These are phyloP conservation scores for Candida railenensis DNA, from an alignment of 805 yeast species.

Conservation along the genomic window DNA sequence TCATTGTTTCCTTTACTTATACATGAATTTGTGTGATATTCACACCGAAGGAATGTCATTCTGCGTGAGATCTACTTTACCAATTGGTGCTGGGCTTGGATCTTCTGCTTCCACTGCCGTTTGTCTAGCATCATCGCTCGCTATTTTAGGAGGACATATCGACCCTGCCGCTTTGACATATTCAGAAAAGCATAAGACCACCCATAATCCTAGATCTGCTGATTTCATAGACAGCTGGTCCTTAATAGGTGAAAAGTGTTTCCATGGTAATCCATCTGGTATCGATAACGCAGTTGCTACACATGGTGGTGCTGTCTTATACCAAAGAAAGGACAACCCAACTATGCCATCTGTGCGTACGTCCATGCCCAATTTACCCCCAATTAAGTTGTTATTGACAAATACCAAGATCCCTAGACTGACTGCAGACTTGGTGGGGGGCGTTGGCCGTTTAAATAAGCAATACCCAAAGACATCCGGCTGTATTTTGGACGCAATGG, in stretches of 20 bases:
- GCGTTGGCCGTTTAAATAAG: constrained; percentile 58
- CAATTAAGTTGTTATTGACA: constrained; percentile 70
- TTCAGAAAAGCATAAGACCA: constrained; percentile 18
- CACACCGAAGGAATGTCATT: constrained; percentile 52
- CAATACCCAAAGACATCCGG: constrained; percentile 55
- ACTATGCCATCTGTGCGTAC: constrained; percentile 59
- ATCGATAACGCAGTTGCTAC: constrained; percentile 96
- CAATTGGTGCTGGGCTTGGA: constrained; percentile 96
- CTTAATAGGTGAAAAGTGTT: constrained; percentile 89
- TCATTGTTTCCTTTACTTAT: constrained; percentile 78
- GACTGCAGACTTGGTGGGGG: constrained; percentile 79
- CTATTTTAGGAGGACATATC: constrained; percentile 58
- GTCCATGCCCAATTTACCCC: constrained; percentile 71
- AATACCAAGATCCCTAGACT: constrained; percentile 86
- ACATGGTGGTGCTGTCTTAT: constrained; percentile 93
- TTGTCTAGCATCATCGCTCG: constrained; percentile 73
- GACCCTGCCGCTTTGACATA: constrained; percentile 38
- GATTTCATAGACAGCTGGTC: constrained; percentile 83
- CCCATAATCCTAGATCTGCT: constrained; percentile 31
- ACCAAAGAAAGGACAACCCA: constrained; percentile 61
- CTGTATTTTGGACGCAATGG: constrained; percentile 75
- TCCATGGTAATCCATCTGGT: constrained; percentile 96
- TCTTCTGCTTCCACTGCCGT: constrained; percentile 91
- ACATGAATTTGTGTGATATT: constrained; percentile 53
- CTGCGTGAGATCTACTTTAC: constrained; percentile 77